A percentile compares a stretch with the other conserved stretches of the same genome.
Conservation (phyloP, 1,284 basidiomycete genomes). For the Ustilago shanxiensis region DNA sequence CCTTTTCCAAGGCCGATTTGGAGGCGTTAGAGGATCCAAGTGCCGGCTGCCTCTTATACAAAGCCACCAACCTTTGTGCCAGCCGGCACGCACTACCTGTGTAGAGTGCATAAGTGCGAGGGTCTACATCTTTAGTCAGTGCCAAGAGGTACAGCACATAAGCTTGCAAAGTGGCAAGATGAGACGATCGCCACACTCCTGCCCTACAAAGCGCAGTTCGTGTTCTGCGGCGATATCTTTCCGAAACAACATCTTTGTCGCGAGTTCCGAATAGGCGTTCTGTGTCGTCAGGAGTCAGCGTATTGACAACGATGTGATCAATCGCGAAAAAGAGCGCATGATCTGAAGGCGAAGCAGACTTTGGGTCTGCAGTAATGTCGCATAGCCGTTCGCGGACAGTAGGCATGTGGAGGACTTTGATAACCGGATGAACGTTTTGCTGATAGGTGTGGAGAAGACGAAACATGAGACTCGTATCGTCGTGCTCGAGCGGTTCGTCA, state of each 20-base stretch:
- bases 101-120: conserved; percentile 12
- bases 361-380: conserved; percentile 13
- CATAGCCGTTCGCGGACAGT: conserved; percentile 15
- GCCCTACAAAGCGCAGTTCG: conserved; percentile 20
- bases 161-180: conserved; percentile 13
- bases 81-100: conserved; percentile 10
- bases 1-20: not conserved
- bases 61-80: conserved; percentile 8
- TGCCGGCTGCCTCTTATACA: not conserved
- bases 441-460: conserved; percentile 24
- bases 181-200: conserved; percentile 11
- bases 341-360: not conserved
- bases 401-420: conserved; percentile 22
- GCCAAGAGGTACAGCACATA: conserved; percentile 28
- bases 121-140: conserved; percentile 15
- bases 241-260: not conserved
- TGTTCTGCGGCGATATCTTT: conserved; percentile 10
- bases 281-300: too few relatives aligned
- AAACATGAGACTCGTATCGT: conserved; percentile 22
- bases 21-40: not conserved
- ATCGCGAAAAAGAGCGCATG: conserved; percentile 17
- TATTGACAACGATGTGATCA: too few relatives aligned
- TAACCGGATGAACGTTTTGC: conserved; percentile 21
- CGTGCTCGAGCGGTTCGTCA: conserved; percentile 14
- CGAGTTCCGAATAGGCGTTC: too few relatives aligned